Conservation (phyloP, 768 basidiomycete genomes). For the Xanthoconium purpureum region DNA sequence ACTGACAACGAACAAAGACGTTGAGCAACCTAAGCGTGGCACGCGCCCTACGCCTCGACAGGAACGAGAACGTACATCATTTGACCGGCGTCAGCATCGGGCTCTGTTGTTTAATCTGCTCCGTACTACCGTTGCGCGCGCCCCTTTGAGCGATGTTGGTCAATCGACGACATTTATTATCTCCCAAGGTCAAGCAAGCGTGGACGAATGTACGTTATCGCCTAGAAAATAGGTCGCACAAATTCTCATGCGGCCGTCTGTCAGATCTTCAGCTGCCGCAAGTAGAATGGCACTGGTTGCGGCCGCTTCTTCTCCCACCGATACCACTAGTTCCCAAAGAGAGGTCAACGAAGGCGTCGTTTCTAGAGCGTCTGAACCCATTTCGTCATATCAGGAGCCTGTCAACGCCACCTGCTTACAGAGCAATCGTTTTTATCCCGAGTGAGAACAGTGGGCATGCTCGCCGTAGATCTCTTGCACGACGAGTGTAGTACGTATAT, state of each 20-base stretch:
- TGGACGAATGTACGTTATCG: slow-evolving; percentile 3
- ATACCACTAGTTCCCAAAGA: slow-evolving; percentile 1
- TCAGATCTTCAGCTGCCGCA: slow-evolving; percentile 7
- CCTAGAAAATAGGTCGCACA: not conserved
- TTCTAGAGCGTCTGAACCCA: slow-evolving; percentile 12
- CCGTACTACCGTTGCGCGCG: not conserved
- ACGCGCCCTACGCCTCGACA: not conserved
- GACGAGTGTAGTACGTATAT: slow-evolving; percentile 1
- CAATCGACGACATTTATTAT: not conserved
- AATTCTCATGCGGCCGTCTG: not conserved
- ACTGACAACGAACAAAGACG: not conserved
- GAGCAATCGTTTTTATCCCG: not conserved
- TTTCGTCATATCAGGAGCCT: slow-evolving; percentile 2
- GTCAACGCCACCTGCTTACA: not conserved
- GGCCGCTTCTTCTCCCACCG: not conserved
- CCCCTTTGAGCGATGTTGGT: not conserved
- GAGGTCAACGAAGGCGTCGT: not conserved
- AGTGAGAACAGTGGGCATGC: slow-evolving; percentile 8
- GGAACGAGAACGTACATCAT: not conserved
- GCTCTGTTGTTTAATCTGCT: not conserved
- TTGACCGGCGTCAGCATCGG: not conserved
- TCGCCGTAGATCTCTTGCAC: slow-evolving; percentile 6
- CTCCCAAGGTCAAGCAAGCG: not conserved
- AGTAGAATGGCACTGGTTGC: not conserved
- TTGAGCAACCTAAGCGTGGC: not conserved